Percentiles rank a stretch among this genome's conserved stretches.
Conservation (phyloP, 169 alveolate species). For the Eimeria acervulina region DNA sequence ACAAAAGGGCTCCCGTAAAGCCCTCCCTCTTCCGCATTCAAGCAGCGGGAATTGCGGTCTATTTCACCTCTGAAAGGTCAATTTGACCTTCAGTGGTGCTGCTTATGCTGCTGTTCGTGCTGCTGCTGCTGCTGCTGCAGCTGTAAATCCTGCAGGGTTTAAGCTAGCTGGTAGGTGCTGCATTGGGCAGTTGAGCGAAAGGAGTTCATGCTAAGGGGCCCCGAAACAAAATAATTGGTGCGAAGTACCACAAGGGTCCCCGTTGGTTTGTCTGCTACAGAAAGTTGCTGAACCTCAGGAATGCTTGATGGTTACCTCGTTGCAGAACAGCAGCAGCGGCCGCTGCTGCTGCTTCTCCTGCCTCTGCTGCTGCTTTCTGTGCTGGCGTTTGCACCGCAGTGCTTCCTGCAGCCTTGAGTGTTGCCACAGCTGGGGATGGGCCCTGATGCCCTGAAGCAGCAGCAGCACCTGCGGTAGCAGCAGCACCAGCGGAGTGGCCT, state of each 20-base stretch:
- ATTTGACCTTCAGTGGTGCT: no score
- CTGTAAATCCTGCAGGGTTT: not conserved
- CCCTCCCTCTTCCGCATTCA: no score
- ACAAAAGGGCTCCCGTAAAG: no score
- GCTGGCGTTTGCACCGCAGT: not conserved
- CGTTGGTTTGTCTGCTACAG: not conserved
- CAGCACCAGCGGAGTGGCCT: not conserved
- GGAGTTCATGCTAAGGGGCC: not conserved
- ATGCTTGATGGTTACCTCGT: constrained; percentile 4
- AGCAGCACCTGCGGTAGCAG: not conserved
- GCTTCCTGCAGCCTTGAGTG: not conserved
- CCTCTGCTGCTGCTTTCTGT: constrained; percentile 10
- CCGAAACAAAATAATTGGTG: not conserved
- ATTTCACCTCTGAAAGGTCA: no score
- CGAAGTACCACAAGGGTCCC: not conserved
- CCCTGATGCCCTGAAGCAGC: not conserved
- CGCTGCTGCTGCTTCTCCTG: constrained; percentile 43
- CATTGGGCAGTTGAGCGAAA: not conserved
- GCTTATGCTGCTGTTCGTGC: not conserved
- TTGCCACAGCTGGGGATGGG: not conserved
- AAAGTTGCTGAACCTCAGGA: constrained; percentile 30
- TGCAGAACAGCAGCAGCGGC: constrained; percentile 20
- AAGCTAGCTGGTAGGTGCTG: not conserved
- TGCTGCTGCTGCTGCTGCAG: constrained; percentile 26
- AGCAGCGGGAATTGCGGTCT: no score